Evolutionary conservation across 805 yeast genomes (phyloP).

Genomic region (Saccharomyces jurei): DNA sequence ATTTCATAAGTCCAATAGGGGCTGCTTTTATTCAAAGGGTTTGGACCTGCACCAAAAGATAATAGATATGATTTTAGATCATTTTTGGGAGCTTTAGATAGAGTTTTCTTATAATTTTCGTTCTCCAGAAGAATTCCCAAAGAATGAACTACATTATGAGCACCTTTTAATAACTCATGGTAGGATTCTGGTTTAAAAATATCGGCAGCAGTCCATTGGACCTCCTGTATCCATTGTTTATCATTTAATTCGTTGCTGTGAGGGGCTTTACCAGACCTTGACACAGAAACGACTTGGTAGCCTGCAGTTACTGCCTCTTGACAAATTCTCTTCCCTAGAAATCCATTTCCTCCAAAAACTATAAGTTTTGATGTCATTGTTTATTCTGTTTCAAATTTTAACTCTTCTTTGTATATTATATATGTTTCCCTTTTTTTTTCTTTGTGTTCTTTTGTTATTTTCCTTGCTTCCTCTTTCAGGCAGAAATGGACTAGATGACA

Average conservation of each 20-base stretch:
- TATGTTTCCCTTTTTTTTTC: neutral
- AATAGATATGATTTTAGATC: conserved; percentile 3
- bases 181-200: conserved; percentile 60
- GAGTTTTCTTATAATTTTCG: conserved; percentile 49
- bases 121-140: conserved; percentile 72
- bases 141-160: conserved; percentile 70
- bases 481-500: neutral
- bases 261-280: conserved; percentile 53
- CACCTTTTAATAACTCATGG: conserved; percentile 36
- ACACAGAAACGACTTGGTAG: conserved; percentile 57
- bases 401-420: neutral
- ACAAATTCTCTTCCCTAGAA: conserved; percentile 65
- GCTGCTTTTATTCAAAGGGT: conserved; percentile 43
- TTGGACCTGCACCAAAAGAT: conserved; percentile 37
- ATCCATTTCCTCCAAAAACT: conserved; percentile 86
- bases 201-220: conserved; percentile 61
- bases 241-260: conserved; percentile 27
- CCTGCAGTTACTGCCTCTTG: conserved; percentile 58
- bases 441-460: neutral
- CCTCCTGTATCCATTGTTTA: conserved; percentile 45
- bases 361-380: conserved; percentile 33
- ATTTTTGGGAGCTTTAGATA: neutral
- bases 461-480: neutral
- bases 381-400: neutral
- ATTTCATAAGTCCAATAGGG: conserved; percentile 44